Percentiles rank a stretch among this genome's conserved stretches.
Evolutionary conservation across 176 grass and related monocot species (phyloP).

Genomic region (Puya raimondii): DNA sequence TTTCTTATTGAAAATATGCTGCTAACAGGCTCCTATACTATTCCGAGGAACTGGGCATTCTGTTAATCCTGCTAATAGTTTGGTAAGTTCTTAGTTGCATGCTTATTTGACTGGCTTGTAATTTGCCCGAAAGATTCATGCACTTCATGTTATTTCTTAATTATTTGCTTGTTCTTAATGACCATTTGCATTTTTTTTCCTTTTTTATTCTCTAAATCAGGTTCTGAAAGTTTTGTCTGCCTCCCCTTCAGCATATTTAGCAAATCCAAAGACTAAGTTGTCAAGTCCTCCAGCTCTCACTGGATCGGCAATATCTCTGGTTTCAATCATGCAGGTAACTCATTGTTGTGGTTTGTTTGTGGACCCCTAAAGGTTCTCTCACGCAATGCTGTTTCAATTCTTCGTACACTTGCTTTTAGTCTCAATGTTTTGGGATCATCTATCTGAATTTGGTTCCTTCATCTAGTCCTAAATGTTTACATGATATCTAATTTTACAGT

Average conservation of each 20-base stretch:
- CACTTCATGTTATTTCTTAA: background rate
- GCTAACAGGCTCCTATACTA: conserved; percentile 43
- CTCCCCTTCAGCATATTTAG: conserved; percentile 83
- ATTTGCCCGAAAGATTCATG: background rate
- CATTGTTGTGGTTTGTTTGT: background rate
- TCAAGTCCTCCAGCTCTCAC: conserved; percentile 66
- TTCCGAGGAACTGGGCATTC: conserved; percentile 84
- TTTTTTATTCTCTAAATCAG: conserved; percentile 24
- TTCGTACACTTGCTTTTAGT: no score
- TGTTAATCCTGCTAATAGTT: conserved; percentile 62
- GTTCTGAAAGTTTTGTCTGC: conserved; percentile 83
- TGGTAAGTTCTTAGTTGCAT: conserved; percentile 43
- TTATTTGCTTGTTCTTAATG: background rate
- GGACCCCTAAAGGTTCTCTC: background rate
- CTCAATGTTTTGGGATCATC: no score
- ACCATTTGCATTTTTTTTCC: background rate
- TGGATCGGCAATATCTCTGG: conserved; percentile 73
- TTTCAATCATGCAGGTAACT: conserved; percentile 87
- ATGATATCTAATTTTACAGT: no score
- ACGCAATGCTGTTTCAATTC: no score
- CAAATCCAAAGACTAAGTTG: conserved; percentile 67
- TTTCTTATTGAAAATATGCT: background rate
- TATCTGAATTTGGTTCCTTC: no score
- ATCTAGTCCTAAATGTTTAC: no score
- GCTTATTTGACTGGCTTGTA: conserved; percentile 6